These are phyloP conservation scores for Cryomyces minteri DNA, from an alignment of 495 filamentous ascomycete genomes.

Conservation along the genomic window DNA sequence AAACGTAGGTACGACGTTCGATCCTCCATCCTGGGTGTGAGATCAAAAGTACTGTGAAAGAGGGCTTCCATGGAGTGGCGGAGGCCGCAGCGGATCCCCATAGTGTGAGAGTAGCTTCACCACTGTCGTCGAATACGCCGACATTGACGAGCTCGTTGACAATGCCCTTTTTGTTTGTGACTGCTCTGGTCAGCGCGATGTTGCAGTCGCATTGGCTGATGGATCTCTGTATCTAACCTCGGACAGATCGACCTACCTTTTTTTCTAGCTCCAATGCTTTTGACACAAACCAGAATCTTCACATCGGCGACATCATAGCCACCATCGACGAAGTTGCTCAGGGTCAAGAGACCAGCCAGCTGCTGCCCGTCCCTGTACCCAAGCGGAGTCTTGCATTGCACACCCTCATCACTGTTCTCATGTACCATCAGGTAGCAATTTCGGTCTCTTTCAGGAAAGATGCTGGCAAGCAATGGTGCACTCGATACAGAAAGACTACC, in stretches of 20 bases:
- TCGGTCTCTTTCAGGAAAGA: slow-evolving; percentile 33
- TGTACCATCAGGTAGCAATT: slow-evolving; percentile 33
- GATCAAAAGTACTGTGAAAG: slow-evolving; percentile 17
- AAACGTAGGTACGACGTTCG: slow-evolving; percentile 20
- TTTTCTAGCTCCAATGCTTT: slow-evolving; percentile 33
- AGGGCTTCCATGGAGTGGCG: slow-evolving; percentile 12
- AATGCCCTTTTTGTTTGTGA: slow-evolving; percentile 28
- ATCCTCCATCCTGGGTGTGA: slow-evolving; percentile 28
- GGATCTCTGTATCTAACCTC: neutral
- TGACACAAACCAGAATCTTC: slow-evolving; percentile 36
- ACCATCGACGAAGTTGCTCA: slow-evolving; percentile 32
- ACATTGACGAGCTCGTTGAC: slow-evolving; percentile 29
- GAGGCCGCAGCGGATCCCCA: slow-evolving; percentile 32
- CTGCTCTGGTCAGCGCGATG: slow-evolving; percentile 1
- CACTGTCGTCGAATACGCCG: slow-evolving; percentile 40
- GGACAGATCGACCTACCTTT: slow-evolving; percentile 9
- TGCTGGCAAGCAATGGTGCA: slow-evolving; percentile 24
- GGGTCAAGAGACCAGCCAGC: slow-evolving; percentile 31
- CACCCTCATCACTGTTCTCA: slow-evolving; percentile 23
- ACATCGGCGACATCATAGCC: slow-evolving; percentile 29
- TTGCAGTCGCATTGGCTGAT: neutral
- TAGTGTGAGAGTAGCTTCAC: slow-evolving; percentile 30
- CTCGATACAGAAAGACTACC: slow-evolving; percentile 11
- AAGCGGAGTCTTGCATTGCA: slow-evolving; percentile 27
- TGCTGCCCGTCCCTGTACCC: slow-evolving; percentile 18